Evolutionary conservation across 23 red algal species (phyloP).

Genomic region (Gracilaria caudata): DNA sequence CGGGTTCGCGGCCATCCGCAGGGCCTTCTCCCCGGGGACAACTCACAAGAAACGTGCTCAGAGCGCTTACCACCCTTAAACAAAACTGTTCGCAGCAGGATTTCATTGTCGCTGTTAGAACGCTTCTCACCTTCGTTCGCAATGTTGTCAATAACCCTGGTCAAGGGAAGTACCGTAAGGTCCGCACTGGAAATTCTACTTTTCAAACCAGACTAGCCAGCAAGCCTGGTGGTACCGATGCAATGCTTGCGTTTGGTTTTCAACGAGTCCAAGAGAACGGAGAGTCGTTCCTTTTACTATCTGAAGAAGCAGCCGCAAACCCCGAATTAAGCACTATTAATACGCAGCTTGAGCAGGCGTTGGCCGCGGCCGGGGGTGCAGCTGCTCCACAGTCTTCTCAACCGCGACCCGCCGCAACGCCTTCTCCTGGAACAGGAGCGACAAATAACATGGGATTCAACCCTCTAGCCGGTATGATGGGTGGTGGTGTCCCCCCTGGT

Average conservation of each 20-base stretch:
- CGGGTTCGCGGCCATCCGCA: slow-evolving; percentile 5
- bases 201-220: slow-evolving; percentile 65
- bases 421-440: slow-evolving; percentile 11
- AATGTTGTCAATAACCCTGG: slow-evolving; percentile 69
- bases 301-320: slow-evolving; percentile 49
- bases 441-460: slow-evolving; percentile 27
- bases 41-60: slow-evolving; percentile 41
- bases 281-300: slow-evolving; percentile 47
- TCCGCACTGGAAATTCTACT: slow-evolving; percentile 53
- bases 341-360: slow-evolving; percentile 56
- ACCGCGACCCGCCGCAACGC: neutral
- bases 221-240: slow-evolving; percentile 50
- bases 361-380: slow-evolving; percentile 26
- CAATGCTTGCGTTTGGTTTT: slow-evolving; percentile 80
- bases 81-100: slow-evolving; percentile 36
- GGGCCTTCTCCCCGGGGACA: neutral
- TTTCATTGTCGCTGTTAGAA: slow-evolving; percentile 65
- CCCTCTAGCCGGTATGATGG: slow-evolving; percentile 37
- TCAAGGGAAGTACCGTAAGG: slow-evolving; percentile 53
- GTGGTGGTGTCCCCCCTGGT: slow-evolving; percentile 28
- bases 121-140: slow-evolving; percentile 73
- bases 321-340: slow-evolving; percentile 52
- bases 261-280: slow-evolving; percentile 50
- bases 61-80: slow-evolving; percentile 57
- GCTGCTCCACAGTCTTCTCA: slow-evolving; percentile 3